These are phyloP conservation scores for Canna indica DNA, from an alignment of 176 grass and related monocot species.

Conservation along the genomic window DNA sequence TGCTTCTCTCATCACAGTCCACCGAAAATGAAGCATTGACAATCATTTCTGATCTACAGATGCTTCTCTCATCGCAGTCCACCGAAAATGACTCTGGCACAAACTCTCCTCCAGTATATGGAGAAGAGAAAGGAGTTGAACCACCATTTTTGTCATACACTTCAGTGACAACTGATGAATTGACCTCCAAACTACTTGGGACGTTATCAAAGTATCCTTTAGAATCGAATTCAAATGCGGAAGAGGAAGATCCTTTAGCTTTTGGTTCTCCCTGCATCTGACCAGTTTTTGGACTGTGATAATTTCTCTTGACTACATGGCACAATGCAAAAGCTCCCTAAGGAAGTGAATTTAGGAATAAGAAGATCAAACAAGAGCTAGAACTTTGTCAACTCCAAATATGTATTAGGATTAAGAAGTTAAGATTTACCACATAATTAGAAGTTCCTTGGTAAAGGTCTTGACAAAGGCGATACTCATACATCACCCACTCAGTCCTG, in stretches of 20 bases:
- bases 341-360: background rate
- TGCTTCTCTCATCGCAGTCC: no score
- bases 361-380: no score
- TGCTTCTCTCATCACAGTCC: no score
- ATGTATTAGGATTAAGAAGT: background rate
- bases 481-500: slow-evolving; percentile 96
- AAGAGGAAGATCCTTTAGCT: slow-evolving; percentile 14
- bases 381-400: no score
- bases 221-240: background rate
- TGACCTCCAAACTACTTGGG: no score
- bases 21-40: no score
- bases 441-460: slow-evolving; percentile 58
- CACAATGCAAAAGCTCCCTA: slow-evolving; percentile 78
- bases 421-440: slow-evolving; percentile 55
- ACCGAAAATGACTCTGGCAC: no score
- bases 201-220: slow-evolving; percentile 27
- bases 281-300: slow-evolving; percentile 41
- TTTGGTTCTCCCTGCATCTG: slow-evolving; percentile 18
- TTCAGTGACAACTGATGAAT: background rate
- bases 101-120: no score
- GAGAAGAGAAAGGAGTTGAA: slow-evolving; percentile 1
- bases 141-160: background rate
- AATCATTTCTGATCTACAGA: no score
- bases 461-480: slow-evolving; percentile 93
- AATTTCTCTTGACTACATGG: slow-evolving; percentile 71